Evolutionary conservation across 1,139 yeast species (phyloP), one percentile per base, ranked within the genome.

Genomic region (Debaryomyces psychrophilus): DNA sequence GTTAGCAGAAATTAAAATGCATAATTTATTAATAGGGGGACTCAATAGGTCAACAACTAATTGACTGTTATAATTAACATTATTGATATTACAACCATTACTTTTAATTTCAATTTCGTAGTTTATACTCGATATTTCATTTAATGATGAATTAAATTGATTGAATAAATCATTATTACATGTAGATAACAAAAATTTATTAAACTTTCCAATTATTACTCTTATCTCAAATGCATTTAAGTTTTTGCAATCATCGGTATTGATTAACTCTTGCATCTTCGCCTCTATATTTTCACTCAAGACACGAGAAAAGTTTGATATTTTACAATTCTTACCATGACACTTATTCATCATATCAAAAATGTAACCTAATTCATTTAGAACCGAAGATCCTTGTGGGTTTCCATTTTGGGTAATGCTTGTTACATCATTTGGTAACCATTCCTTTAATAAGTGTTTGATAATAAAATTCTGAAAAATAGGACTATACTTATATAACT

Each of bases 261-360:
- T 80, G 4, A 83, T 59, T 12, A 88, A 68, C 0, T 84, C 83
- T 20, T 80, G 64, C 1, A 71, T 66, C 8, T 65, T 65, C 0
- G 84, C 84, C 22, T 73, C 74, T 3, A 68, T 66, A 28, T 76
- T 68, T 4, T 79, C 68, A 46, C 73, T 71, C 49, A 85, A 61
- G 41, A 68, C 65, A 43, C 69, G 71, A 1, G 77, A 60, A 64
- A 93, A 90, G 59, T 93, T 90, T 7, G 87, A 71, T 0, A 93
- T 86, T 41, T 85, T 87, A 71, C 68, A 88, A 81, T 61, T 76
- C 43, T 78, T 76, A 0, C 96, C 95, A 22, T 79, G 69, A 0
- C 97, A 90, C 61, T 89, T 89, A 44, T 77, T 76, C 69, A 93
- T 77, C 99, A 93, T 93, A 59, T 95, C 98, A 67, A 83, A 89